Conservation (phyloP, 1,139 yeast genomes). For the Candida buenavistaensis region DNA sequence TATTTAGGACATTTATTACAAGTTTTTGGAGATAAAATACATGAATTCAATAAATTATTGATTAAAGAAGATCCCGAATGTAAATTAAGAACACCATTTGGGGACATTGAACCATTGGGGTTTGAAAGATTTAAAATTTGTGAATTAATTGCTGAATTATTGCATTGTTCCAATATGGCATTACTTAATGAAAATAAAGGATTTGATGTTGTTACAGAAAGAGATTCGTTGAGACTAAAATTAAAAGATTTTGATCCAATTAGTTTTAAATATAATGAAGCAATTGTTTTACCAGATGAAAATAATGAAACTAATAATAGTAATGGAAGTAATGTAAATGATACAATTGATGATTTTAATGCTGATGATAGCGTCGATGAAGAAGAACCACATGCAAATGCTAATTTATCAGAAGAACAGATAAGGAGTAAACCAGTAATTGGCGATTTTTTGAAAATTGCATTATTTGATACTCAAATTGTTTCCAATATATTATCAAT, state of each 20-base stretch:
- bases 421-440: conserved; percentile 75
- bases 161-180: conserved; percentile 97
- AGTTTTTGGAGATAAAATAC: conserved; percentile 75
- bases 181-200: conserved; percentile 84
- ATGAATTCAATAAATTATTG: conserved; percentile 53
- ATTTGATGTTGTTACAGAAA: conserved; percentile 69
- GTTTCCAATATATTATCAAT: conserved; percentile 74
- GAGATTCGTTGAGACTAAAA: conserved; percentile 65
- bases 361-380: conserved; percentile 27
- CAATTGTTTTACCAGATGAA: conserved; percentile 37
- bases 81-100: conserved; percentile 56
- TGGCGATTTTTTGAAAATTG: conserved; percentile 86
- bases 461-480: conserved; percentile 79
- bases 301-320: conserved; percentile 13
- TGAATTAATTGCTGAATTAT: conserved; percentile 88
- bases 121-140: conserved; percentile 94
- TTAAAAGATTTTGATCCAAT: conserved; percentile 49
- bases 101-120: conserved; percentile 79
- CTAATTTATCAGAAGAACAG: conserved; percentile 55
- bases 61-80: conserved; percentile 19
- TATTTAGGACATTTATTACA: conserved; percentile 85
- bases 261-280: conserved; percentile 50
- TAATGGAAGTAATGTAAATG: conserved; percentile 11
- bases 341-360: conserved; percentile 38
- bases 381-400: conserved; percentile 52